phyloP scores from a whole-genome alignment of 352 stramenopile genomes.

The Globisporangium sylvaticum region DNA sequence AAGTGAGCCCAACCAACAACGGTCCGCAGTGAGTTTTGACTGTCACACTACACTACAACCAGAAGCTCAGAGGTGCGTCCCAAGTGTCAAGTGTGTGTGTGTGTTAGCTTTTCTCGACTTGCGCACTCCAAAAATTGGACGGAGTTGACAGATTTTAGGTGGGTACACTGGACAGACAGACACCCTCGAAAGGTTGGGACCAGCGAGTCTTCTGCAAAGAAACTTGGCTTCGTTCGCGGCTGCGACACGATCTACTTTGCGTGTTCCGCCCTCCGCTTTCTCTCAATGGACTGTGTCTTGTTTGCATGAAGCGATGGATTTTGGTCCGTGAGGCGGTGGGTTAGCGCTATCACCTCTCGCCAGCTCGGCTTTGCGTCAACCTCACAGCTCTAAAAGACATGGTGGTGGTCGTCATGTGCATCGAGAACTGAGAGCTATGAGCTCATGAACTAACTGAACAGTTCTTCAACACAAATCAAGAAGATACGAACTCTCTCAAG shows the following conservation, averaged over 20 bases:
- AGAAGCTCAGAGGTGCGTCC: not conserved
- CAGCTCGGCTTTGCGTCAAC: too few relatives aligned
- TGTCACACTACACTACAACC: not conserved
- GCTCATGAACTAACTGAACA: not conserved
- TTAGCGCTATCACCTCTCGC: too few relatives aligned
- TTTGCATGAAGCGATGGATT: too few relatives aligned
- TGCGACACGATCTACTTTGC: not conserved
- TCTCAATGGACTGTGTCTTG: not conserved
- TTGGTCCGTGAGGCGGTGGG: too few relatives aligned
- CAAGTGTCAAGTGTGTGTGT: not conserved
- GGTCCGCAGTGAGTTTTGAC: not conserved
- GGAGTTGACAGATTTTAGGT: not conserved
- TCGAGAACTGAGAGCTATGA: not conserved
- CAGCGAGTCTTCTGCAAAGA: not conserved
- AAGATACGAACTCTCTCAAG: not conserved
- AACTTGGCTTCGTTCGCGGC: not conserved
- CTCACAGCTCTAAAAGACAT: too few relatives aligned
- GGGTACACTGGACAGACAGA: not conserved
- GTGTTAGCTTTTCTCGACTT: not conserved
- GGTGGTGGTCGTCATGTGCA: not conserved
- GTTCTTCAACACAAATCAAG: not conserved
- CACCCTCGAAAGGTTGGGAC: slow-evolving; percentile 1
- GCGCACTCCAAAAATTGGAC: not conserved
- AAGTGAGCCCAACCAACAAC: not conserved
- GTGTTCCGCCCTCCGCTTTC: not conserved